Evolutionary conservation across 2,329 filamentous ascomycete species (phyloP), one percentile per base, ranked within the genome.

Genomic region (Penicillium sumatraense): DNA sequence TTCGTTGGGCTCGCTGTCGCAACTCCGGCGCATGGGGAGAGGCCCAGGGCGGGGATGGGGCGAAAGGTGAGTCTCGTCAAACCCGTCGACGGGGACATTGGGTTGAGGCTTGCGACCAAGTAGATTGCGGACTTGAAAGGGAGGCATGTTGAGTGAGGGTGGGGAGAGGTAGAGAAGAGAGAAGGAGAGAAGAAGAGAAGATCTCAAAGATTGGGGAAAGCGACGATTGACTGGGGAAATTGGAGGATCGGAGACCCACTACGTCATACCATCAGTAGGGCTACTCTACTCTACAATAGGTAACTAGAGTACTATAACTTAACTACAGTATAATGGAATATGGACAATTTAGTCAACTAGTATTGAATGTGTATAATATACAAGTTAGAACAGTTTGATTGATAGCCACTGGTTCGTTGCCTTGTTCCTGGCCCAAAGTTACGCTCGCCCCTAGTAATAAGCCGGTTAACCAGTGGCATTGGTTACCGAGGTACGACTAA

Each of bases 101-200:
- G 68, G 61, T 33, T 80, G 83, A 51, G 83, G 76, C 50, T 85
- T 86, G 66, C 84, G 84, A 53, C 83, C 78, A 70, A 91, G 89
- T 26, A 88, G 86, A 72, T 91, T 91, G 63, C 89, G 86, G n/a
- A n/a, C n/a, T n/a, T n/a, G n/a, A 69, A 91, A 89, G 18, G 78
- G 78, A 59, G 86, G 83, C 87, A 90, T 90, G 55, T 62, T 78
- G 54, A 49, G 33, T 10, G 47, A 24, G 51, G 38, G 54, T 14
- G 14, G 54, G 33, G 31, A 24, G 40, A 13, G 11, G 13, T 27
- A n/a, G 13, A 5, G 23, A 27, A 18, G 21, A 26, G 36, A 23
- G 36, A 16, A 26, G 13, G 7, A 16, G 38, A 24, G 38, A 7
- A n/a, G 38, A 42, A 11, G 20, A 23, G 13, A 23, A 16, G 11